Evolutionary conservation across 176 grass and related monocot species (phyloP), one percentile per base, ranked within the genome.

Genomic region (Eleusine indica): DNA sequence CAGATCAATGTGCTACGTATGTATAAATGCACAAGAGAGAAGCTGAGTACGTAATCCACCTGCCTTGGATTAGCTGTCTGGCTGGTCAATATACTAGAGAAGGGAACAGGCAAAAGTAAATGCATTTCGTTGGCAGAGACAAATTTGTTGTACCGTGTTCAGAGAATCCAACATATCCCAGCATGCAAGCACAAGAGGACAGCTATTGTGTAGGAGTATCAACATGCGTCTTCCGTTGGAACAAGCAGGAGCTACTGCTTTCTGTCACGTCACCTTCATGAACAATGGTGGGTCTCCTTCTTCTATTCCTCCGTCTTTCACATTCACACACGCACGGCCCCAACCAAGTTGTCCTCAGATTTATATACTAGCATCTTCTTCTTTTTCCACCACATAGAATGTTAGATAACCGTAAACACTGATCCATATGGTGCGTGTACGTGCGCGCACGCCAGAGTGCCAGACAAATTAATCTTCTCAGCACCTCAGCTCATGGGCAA

Each of bases 211-310:
- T 35, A 35, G 32, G 32, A 35, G 32, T 68, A 17, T n/a, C 28
- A 39, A 68, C 63, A n/a, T 56, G 51, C 32, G 3, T 70, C 86
- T 84, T 74, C 77, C 66, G 84, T 92, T 87, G 83, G 82, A 74
- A 60, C 67, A 43, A 17, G 52, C 48, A 5, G 48, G 9, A 54
- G 52, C 53, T 68, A 30, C 80, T 82, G 87, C 71, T 92, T 92
- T 92, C 70, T 80, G 88, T 97, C 88, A 87, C 86, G 83, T 91
- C 84, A 37, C 3, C 81, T 85, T 77, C 81, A 83, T 86, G 61
- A 61, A 72, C 87, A 35, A 35, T 35, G 32, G 71, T 70, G 86
- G 78, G 77, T 37, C 83, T 87, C 74, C 41, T 22, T 22, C 40
- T 44, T 25, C 75, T 69, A 68, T 70, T 66, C 67, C 63, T 39